These are phyloP conservation scores for Diplocarpon mali DNA, from an alignment of 2,329 filamentous ascomycete genomes.

Conservation along the genomic window DNA sequence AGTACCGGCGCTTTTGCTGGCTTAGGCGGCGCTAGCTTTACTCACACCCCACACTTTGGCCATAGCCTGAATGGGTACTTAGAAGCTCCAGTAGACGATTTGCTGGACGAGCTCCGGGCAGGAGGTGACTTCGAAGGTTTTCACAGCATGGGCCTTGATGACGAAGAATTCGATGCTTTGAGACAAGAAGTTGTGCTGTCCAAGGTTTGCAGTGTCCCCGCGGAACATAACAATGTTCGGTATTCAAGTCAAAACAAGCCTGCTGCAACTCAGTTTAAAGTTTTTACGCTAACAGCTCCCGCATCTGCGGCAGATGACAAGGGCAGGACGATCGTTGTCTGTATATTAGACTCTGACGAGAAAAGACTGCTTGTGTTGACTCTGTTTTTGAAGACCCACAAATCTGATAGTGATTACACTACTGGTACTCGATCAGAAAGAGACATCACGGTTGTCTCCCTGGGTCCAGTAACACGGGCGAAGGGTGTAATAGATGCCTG, in stretches of 20 bases:
- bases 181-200: conserved; percentile 61
- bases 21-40: conserved; percentile 15
- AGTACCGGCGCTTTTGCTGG: conserved; percentile 38
- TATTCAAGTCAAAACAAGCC: conserved; percentile 46
- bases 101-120: conserved; percentile 56
- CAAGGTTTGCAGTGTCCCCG: conserved; percentile 56
- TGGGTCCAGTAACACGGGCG: conserved; percentile 32
- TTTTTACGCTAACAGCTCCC: conserved; percentile 57
- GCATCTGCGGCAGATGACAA: conserved; percentile 42
- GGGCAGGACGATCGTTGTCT: conserved; percentile 48
- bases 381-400: conserved; percentile 37
- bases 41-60: conserved; percentile 26
- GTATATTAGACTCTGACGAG: conserved; percentile 58
- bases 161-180: conserved; percentile 60
- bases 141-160: conserved; percentile 60
- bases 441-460: conserved; percentile 22
- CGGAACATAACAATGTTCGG: conserved; percentile 49
- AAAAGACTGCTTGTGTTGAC: conserved; percentile 57
- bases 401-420: conserved; percentile 11
- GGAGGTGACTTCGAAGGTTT: conserved; percentile 56
- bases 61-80: conserved; percentile 48
- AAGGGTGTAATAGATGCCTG: conserved; percentile 64
- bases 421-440: conserved; percentile 24
- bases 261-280: conserved; percentile 44
- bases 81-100: conserved; percentile 56